These are phyloP conservation scores for Sclerotiophoma versabilis DNA, from an alignment of 2,329 filamentous ascomycete species.

Conservation along the genomic window DNA sequence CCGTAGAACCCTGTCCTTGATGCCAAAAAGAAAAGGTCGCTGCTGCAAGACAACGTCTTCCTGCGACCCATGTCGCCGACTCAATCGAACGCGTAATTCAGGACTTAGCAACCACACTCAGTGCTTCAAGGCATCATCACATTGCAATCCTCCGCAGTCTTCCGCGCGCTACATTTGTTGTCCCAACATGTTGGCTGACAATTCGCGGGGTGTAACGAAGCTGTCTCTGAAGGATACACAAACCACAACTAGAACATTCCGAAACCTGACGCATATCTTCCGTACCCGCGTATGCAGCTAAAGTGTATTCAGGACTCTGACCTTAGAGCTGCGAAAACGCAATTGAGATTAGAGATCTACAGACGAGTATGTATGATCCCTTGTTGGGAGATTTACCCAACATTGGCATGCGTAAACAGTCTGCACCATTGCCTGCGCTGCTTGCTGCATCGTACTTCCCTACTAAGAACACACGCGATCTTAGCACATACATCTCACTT, in stretches of 20 bases:
- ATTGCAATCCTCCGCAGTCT: background rate
- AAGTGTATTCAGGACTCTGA: constrained; percentile 10
- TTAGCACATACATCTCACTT: too few relatives aligned
- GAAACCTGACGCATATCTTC: constrained; percentile 15
- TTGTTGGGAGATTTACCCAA: constrained; percentile 5
- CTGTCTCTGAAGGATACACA: constrained; percentile 5
- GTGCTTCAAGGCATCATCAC: constrained; percentile 6
- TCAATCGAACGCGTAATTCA: constrained; percentile 5
- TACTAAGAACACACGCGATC: too few relatives aligned
- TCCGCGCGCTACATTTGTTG: background rate
- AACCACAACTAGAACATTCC: constrained; percentile 18
- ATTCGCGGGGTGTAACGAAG: background rate
- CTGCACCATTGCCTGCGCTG: too few relatives aligned
- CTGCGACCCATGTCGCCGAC: background rate
- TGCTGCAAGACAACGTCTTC: constrained; percentile 1
- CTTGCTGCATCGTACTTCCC: too few relatives aligned
- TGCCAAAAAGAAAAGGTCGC: background rate
- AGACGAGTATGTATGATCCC: constrained; percentile 2
- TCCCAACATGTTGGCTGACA: constrained; percentile 15
- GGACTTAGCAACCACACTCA: background rate
- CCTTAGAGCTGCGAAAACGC: background rate
- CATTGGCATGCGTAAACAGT: too few relatives aligned
- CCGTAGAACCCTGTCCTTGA: background rate
- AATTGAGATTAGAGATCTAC: constrained; percentile 13
- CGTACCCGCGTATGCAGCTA: constrained; percentile 13